Percentiles rank a stretch among this genome's conserved stretches.
phyloP scores from a whole-genome alignment of 73 alveolate genomes.

The Blepharisma stoltei region DNA sequence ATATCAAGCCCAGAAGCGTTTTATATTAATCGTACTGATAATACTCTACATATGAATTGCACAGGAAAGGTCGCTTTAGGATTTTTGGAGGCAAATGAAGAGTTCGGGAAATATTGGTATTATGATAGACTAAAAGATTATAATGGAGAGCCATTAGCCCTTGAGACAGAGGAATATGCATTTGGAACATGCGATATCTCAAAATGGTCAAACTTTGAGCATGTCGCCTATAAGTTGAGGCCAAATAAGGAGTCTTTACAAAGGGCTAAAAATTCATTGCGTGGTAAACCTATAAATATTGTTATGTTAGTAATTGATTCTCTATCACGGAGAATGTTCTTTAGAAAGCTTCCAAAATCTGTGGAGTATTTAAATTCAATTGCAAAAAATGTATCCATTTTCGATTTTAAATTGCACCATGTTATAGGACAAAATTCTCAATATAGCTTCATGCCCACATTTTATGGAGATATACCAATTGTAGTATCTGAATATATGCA shows the following conservation, averaged over 20 bases:
- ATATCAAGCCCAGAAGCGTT: too few relatives aligned
- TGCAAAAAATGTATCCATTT: not conserved
- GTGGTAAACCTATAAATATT: not conserved
- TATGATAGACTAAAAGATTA: too few relatives aligned
- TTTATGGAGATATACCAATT: not conserved
- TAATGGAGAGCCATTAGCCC: too few relatives aligned
- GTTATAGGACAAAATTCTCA: not conserved
- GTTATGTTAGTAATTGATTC: conserved; percentile 7
- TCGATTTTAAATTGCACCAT: conserved; percentile 7
- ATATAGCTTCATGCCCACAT: conserved; percentile 19
- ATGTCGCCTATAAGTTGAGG: not conserved
- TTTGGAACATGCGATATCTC: too few relatives aligned
- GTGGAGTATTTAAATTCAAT: conserved; percentile 10
- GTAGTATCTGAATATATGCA: not conserved
- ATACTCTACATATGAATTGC: too few relatives aligned
- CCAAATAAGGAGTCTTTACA: not conserved
- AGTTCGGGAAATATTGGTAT: too few relatives aligned
- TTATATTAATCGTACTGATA: too few relatives aligned
- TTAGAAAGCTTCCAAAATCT: conserved; percentile 12
- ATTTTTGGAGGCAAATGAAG: too few relatives aligned
- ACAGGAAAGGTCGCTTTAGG: too few relatives aligned
- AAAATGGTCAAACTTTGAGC: too few relatives aligned
- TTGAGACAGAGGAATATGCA: too few relatives aligned
- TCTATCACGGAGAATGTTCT: conserved; percentile 25
- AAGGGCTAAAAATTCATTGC: not conserved